Percentiles rank a stretch among this genome's conserved stretches.
phyloP scores from a whole-genome alignment of 2,329 filamentous ascomycete species.

The Aspergillus japonicus region DNA sequence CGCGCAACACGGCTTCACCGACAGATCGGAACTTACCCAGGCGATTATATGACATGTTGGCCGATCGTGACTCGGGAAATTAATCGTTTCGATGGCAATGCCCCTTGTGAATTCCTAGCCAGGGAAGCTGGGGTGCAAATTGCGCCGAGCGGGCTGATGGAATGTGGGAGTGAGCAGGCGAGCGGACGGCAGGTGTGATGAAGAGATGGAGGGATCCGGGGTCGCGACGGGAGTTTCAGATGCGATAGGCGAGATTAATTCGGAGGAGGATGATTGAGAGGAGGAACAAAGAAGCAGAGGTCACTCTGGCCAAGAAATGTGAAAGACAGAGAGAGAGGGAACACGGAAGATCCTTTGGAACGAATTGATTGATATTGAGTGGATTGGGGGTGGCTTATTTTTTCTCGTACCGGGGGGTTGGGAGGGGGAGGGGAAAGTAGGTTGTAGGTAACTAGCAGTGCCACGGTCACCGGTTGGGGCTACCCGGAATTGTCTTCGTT shows the following conservation, averaged over 20 bases:
- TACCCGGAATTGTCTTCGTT: neutral
- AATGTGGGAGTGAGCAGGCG: constrained; percentile 18
- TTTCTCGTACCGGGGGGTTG: neutral
- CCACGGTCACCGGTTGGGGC: neutral
- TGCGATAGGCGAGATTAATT: constrained; percentile 8
- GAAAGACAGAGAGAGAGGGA: neutral
- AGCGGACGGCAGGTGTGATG: neutral
- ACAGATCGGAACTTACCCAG: constrained; percentile 57
- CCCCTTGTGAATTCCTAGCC: constrained; percentile 22
- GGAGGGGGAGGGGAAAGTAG: neutral
- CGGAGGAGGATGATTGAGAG: neutral
- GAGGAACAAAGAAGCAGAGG: neutral
- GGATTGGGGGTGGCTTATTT: neutral
- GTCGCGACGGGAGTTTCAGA: constrained; percentile 15
- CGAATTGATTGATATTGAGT: neutral
- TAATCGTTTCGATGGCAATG: constrained; percentile 23
- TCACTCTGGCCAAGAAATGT: neutral
- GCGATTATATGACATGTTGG: constrained; percentile 65
- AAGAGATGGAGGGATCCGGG: constrained; percentile 10
- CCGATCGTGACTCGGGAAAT: constrained; percentile 20
- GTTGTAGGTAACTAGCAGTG: neutral
- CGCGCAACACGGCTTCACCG: constrained; percentile 10
- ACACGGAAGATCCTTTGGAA: too few species aligned
- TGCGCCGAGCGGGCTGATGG: constrained; percentile 29
- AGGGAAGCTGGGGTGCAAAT: constrained; percentile 24